phyloP scores from a whole-genome alignment of 2,329 filamentous ascomycete species.

The Botrytis porri region DNA sequence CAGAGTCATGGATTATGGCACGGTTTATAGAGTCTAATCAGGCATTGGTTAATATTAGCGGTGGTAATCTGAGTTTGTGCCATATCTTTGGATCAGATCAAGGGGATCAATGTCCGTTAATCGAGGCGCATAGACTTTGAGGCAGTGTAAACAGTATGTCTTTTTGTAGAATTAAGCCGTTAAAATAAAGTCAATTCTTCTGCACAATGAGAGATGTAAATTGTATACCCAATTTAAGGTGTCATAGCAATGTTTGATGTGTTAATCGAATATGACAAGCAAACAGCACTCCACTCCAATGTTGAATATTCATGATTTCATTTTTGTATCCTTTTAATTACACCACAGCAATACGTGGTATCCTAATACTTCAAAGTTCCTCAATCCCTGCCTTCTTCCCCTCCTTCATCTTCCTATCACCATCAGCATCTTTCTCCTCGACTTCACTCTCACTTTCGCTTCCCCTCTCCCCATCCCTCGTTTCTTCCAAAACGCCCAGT shows the following conservation, averaged over 20 bases:
- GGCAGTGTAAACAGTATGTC: not conserved
- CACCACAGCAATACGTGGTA: not conserved
- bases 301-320: not conserved
- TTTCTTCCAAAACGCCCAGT: constrained; percentile 28
- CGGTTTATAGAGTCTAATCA: not conserved
- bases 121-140: not conserved
- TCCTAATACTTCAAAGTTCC: not conserved
- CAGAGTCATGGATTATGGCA: not conserved
- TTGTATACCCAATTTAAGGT: not conserved
- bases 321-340: not conserved
- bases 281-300: not conserved
- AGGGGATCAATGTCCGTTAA: not conserved
- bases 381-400: constrained; percentile 11
- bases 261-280: not conserved
- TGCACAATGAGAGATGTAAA: not conserved
- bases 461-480: constrained; percentile 4
- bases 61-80: not conserved
- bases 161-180: not conserved
- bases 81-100: not conserved
- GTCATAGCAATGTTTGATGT: not conserved
- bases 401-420: constrained; percentile 9
- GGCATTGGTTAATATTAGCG: not conserved
- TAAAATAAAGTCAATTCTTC: not conserved
- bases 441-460: not conserved
- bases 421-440: constrained; percentile 13